phyloP scores from a whole-genome alignment of 2,329 filamentous ascomycete genomes.

The Claviceps pazoutovae region DNA sequence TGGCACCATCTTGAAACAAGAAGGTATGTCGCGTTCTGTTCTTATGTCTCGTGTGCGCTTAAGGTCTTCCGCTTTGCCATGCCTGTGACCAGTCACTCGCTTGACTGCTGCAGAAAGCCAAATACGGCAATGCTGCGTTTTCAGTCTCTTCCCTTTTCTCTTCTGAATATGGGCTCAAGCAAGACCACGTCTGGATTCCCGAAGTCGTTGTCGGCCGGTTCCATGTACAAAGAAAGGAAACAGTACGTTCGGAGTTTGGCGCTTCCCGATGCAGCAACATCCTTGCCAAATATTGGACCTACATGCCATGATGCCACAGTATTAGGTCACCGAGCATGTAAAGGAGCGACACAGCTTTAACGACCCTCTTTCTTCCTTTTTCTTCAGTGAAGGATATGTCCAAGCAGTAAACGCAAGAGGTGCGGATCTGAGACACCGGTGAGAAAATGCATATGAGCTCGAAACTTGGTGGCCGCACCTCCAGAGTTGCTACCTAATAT shows the following conservation, averaged over 20 bases:
- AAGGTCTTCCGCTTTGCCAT: constrained; percentile 2
- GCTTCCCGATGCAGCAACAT: not conserved
- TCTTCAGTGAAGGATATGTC: not conserved
- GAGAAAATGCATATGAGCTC: constrained; percentile 2
- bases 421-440: constrained; percentile 5
- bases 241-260: not conserved
- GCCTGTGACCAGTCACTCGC: constrained; percentile 3
- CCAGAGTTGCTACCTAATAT: not conserved
- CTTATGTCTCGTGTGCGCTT: not conserved
- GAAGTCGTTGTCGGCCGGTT: too few species aligned
- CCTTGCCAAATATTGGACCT: not conserved
- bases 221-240: not conserved
- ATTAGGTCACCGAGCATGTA: not conserved
- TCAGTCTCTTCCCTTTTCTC: not conserved
- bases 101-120: constrained; percentile 3
- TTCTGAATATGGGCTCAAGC: too few species aligned
- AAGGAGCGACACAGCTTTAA: too few species aligned
- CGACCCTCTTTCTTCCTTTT: too few species aligned
- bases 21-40: not conserved
- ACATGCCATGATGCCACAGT: not conserved
- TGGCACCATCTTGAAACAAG: not conserved
- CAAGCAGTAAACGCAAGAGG: not conserved
- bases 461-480: not conserved
- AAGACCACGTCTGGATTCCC: too few species aligned
- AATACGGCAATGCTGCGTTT: not conserved